Conservation (phyloP, 75 land plant species). For the Cunninghamia lanceolata region DNA sequence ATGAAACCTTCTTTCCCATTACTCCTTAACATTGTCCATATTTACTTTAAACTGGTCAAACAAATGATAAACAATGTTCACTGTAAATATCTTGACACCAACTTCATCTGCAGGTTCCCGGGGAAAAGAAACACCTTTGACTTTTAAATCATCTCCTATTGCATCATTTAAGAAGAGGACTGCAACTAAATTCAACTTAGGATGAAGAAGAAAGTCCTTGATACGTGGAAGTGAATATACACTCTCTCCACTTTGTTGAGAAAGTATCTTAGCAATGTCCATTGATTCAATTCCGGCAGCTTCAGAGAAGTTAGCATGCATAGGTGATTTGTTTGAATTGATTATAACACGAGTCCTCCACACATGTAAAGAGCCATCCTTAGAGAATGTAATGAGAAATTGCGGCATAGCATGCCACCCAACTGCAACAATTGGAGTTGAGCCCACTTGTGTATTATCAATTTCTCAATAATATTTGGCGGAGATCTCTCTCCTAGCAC, state of each 20-base stretch:
- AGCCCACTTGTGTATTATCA: too few species aligned
- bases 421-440: constrained; percentile 10
- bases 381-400: constrained; percentile 26
- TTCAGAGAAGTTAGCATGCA: constrained; percentile 91
- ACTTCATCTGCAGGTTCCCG: too few species aligned
- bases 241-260: constrained; percentile 81
- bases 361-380: constrained; percentile 51
- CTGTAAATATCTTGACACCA: too few species aligned
- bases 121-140: constrained; percentile 64
- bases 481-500: too few species aligned
- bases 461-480: too few species aligned
- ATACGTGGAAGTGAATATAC: constrained; percentile 89
- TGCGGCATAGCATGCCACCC: constrained; percentile 80
- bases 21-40: too few species aligned
- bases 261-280: constrained; percentile 76
- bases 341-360: constrained; percentile 75
- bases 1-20: too few species aligned
- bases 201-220: constrained; percentile 71
- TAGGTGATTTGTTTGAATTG: constrained; percentile 86
- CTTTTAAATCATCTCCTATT: constrained; percentile 56
- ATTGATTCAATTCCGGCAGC: constrained; percentile 88
- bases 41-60: too few species aligned
- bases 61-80: too few species aligned
- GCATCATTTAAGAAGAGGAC: constrained; percentile 66
- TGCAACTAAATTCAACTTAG: constrained; percentile 86